A percentile compares a stretch with the other conserved stretches of the same genome.
Evolutionary conservation across 2,329 filamentous ascomycete genomes (phyloP).

Genomic region (Neoarthrinium moseri): DNA sequence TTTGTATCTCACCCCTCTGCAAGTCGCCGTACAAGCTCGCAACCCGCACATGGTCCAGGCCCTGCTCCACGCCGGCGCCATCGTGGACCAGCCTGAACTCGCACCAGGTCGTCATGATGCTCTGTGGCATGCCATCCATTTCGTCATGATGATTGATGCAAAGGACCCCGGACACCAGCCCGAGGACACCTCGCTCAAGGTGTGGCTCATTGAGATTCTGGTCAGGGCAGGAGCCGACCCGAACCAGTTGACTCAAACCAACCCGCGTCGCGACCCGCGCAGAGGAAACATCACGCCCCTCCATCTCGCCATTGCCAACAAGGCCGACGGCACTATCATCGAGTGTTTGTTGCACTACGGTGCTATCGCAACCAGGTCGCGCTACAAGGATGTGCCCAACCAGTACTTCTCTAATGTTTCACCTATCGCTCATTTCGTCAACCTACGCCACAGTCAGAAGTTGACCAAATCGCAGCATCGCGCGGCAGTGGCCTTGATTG

Average conservation of each 20-base stretch:
- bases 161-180: neutral
- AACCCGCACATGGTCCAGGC: neutral
- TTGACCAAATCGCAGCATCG: neutral
- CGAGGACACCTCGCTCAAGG: neutral
- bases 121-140: slow-evolving; percentile 1
- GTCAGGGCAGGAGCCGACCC: neutral
- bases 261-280: neutral
- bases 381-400: neutral
- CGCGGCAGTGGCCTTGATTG: neutral
- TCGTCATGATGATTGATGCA: neutral
- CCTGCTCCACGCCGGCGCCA: neutral
- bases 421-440: slow-evolving; percentile 1
- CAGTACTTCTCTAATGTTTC: neutral
- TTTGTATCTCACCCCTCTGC: slow-evolving; percentile 1
- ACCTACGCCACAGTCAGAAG: neutral
- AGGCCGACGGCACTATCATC: slow-evolving; percentile 1
- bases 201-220: neutral
- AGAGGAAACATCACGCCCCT: neutral
- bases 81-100: neutral
- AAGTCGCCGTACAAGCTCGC: neutral
- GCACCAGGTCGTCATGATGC: neutral
- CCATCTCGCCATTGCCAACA: slow-evolving; percentile 1
- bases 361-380: neutral
- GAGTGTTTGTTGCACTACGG: neutral
- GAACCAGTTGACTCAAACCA: neutral